Percentiles rank a stretch among this genome's conserved stretches.
phyloP scores from a whole-genome alignment of 192 early-diverging fungal species.

The Chytriomyces hyalinus region DNA sequence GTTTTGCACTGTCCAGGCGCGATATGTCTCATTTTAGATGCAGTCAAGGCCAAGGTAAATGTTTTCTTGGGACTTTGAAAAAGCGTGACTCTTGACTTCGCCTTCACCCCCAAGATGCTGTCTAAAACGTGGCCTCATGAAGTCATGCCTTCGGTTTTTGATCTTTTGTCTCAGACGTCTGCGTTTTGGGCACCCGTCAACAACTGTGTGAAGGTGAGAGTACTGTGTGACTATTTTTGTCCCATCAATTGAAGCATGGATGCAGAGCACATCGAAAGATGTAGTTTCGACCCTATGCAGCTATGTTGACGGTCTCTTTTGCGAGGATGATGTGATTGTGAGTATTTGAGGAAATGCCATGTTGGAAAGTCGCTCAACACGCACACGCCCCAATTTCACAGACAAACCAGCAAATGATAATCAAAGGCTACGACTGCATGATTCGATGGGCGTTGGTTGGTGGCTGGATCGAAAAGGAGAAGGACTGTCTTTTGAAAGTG shows the following conservation, averaged over 20 bases:
- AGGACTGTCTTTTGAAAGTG: slow-evolving; percentile 68
- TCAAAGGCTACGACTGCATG: slow-evolving; percentile 75
- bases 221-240: neutral
- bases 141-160: slow-evolving; percentile 25
- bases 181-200: slow-evolving; percentile 15
- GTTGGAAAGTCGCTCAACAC: neutral
- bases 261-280: slow-evolving; percentile 68
- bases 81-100: too few species aligned
- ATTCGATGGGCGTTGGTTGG: slow-evolving; percentile 75
- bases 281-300: slow-evolving; percentile 72
- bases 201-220: slow-evolving; percentile 21
- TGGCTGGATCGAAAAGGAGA: slow-evolving; percentile 79
- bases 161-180: slow-evolving; percentile 16
- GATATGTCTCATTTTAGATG: slow-evolving; percentile 67
- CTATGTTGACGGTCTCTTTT: slow-evolving; percentile 71
- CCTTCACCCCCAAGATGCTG: slow-evolving; percentile 15
- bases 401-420: slow-evolving; percentile 64
- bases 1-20: slow-evolving; percentile 74
- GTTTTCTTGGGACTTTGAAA: too few species aligned
- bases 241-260: neutral
- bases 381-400: slow-evolving; percentile 14
- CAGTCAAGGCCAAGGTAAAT: slow-evolving; percentile 70
- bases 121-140: slow-evolving; percentile 11
- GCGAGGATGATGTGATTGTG: slow-evolving; percentile 63
- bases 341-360: neutral